Evolutionary conservation across 106 monocot genomes (phyloP).

Genomic region (Allium fistulosum): DNA sequence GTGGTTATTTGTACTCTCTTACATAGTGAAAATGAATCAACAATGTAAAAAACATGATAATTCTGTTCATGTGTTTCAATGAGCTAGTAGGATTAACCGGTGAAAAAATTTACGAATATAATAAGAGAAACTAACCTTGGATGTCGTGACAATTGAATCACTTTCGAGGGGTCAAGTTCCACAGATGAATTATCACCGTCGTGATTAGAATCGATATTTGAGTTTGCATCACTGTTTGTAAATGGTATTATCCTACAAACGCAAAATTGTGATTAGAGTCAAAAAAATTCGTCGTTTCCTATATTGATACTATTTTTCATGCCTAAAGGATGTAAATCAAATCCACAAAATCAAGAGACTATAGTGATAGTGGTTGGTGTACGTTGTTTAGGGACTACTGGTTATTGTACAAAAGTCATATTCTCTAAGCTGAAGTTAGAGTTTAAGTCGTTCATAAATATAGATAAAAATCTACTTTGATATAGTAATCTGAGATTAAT

Average conservation of each 20-base stretch:
- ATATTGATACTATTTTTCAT: not conserved
- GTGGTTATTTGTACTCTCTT: not conserved
- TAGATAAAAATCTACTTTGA: too few species aligned
- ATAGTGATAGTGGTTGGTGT: too few species aligned
- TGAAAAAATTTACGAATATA: not conserved
- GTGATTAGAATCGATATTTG: not conserved
- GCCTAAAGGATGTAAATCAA: not conserved
- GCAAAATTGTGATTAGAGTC: not conserved
- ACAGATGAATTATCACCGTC: not conserved
- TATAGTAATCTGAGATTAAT: too few species aligned
- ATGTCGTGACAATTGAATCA: conserved; percentile 41
- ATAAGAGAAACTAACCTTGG: conserved; percentile 39
- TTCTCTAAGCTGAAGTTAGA: too few species aligned
- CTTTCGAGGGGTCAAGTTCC: conserved; percentile 50
- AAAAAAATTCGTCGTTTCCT: not conserved
- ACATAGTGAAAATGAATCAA: too few species aligned
- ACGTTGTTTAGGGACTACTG: too few species aligned
- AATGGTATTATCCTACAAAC: conserved; percentile 26
- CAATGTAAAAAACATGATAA: too few species aligned
- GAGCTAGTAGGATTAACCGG: too few species aligned
- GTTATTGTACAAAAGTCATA: too few species aligned
- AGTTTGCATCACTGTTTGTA: conserved; percentile 2
- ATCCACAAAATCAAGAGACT: not conserved
- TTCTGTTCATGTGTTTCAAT: too few species aligned
- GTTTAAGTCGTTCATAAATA: too few species aligned